Base-by-base conservation (phyloP, 768 basidiomycete genomes). In the Gautieria morchelliformis region DNA sequence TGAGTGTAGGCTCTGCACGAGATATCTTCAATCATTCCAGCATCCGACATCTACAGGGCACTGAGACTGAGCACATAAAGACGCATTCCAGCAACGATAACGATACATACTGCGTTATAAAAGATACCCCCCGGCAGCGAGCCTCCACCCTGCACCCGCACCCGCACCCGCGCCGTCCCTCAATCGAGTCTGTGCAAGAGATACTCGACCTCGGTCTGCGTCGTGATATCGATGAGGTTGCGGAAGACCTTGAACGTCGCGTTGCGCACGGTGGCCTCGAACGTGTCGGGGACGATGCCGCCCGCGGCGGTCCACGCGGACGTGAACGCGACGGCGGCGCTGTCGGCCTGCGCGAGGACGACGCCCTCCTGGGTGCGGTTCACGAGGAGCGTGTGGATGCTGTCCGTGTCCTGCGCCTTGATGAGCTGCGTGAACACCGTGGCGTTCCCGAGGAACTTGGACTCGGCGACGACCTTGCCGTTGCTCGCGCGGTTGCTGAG, bases 331-430 rank as follows among this genome's bases (percentile, higher is more conserved):
- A 22, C 32, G 2, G 61, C 58, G n/a, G 59, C 61, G 17, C 51
- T 40, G n/a, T 59, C 48, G 5, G 63, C 63, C 37, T 62, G 59
- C 17, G 59, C 59, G 5, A 60, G 50, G 2, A 63, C 61, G 42
- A 54, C 56, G 15, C 58, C 50, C 47, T 63, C 63, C 44, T 63
- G 63, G 7, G 63, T 60, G n/a, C 44, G 58, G 35, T 63, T 63
- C 6, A 58, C 59, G 20, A 61, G 53, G n/a, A 19, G 35, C 4
- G 44, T 33, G 17, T 24, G 35, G n/a, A 54, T 54, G 39, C 5
- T 22, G 44, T 40, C 24, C n/a, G 40, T 44, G 44, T 63, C 50
- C n/a, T 51, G 22, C 10, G 57, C 55, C 14, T 58, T 5, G 55
- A 63, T 63, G 19, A 63, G 48, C 48, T n/a, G 11, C 9, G 61